phyloP scores from a whole-genome alignment of 2,329 filamentous ascomycete species.

The Scolecobasidium constrictum region DNA sequence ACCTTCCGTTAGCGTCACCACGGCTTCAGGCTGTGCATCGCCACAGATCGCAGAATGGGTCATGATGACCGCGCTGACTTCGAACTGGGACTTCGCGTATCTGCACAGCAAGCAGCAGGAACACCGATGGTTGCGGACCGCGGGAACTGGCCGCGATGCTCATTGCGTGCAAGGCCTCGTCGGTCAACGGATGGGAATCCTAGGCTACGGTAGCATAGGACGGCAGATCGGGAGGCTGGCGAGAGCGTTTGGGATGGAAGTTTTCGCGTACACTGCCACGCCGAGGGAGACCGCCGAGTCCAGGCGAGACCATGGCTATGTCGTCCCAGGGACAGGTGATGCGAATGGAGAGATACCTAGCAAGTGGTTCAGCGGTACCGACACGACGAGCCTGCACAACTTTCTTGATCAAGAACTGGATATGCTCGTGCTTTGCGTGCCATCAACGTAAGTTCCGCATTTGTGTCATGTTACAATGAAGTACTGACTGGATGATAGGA shows the following conservation, averaged over 20 bases:
- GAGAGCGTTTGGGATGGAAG: conserved; percentile 56
- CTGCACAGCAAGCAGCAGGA: conserved; percentile 48
- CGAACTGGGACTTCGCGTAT: conserved; percentile 41
- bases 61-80: conserved; percentile 49
- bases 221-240: conserved; percentile 49
- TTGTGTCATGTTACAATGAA: no score
- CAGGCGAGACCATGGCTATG: conserved; percentile 52
- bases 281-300: conserved; percentile 57
- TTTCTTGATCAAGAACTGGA: conserved; percentile 48
- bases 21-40: conserved; percentile 46
- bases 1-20: conserved; percentile 43
- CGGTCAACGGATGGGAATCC: conserved; percentile 46
- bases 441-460: conserved; percentile 34
- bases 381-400: conserved; percentile 38
- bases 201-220: conserved; percentile 53
- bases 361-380: conserved; percentile 47
- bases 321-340: conserved; percentile 56
- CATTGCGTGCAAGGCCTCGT: conserved; percentile 41
- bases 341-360: conserved; percentile 42
- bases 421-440: conserved; percentile 45
- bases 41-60: conserved; percentile 60
- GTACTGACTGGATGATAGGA: no score
- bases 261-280: conserved; percentile 65
- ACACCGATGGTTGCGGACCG: conserved; percentile 36
- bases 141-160: conserved; percentile 19